Percentiles rank a stretch among this genome's conserved stretches.
Evolutionary conservation across 768 basidiomycete species (phyloP).

Genomic region (Termitomyces sp.): DNA sequence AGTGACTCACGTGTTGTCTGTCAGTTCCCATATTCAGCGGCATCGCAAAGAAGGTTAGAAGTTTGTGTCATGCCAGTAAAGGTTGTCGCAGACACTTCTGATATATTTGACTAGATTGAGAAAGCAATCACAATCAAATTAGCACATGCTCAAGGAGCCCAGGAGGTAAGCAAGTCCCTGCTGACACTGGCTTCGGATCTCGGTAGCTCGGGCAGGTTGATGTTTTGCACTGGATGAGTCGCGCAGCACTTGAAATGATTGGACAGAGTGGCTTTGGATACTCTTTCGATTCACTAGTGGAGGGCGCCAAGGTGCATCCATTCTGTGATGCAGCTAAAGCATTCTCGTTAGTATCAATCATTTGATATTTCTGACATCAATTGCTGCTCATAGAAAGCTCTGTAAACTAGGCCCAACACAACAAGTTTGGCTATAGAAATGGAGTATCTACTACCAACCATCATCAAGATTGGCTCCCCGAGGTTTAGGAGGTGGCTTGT

Average conservation of each 20-base stretch:
- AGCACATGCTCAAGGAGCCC: neutral
- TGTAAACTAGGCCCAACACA: neutral
- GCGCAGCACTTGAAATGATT: slow-evolving; percentile 9
- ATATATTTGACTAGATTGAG: neutral
- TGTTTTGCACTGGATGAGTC: slow-evolving; percentile 12
- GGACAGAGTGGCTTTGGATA: slow-evolving; percentile 12
- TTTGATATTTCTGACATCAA: neutral
- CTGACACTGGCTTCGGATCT: neutral
- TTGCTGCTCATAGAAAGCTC: neutral
- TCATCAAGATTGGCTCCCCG: slow-evolving; percentile 9
- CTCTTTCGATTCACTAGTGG: slow-evolving; percentile 11
- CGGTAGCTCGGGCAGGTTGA: slow-evolving; percentile 8
- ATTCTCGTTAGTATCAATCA: slow-evolving; percentile 4
- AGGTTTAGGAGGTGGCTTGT: slow-evolving; percentile 9
- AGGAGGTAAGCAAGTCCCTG: slow-evolving; percentile 4
- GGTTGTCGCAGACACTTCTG: neutral
- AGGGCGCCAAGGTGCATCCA: neutral
- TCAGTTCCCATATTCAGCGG: slow-evolving; percentile 10
- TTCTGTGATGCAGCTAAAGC: slow-evolving; percentile 5
- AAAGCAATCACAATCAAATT: neutral
- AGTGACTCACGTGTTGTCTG: neutral
- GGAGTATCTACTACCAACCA: slow-evolving; percentile 1
- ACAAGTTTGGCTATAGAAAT: neutral
- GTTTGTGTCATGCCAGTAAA: no score
- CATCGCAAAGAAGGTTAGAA: slow-evolving; percentile 10